Base-by-base conservation (phyloP, 495 filamentous ascomycete genomes). In the Penicillium verhagenii region DNA sequence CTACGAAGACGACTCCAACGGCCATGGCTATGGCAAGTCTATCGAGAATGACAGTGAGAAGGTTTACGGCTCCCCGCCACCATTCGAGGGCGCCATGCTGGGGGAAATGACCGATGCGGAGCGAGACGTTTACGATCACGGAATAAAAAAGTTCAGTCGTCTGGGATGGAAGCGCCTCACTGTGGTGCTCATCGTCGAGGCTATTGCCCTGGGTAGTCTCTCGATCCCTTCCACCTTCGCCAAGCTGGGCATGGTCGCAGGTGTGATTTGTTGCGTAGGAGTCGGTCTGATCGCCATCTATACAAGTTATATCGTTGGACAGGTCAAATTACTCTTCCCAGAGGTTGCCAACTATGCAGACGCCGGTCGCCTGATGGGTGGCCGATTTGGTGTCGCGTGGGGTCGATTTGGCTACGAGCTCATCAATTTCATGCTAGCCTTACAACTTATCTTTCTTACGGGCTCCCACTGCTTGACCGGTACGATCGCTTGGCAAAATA, bases 391-490 rank as follows among this genome's bases (percentile, higher is more conserved):
- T 1, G 33, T 6, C 14, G 14, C 13, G 33, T 79, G 82, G 67
- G 85, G 85, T n/a, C 69, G 56, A 35, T 75, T 80, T 44, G 86
- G 84, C 1, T 83, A 83, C 52, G 82, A 86, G 58, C 57, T 90
- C n/a, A 71, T 85, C 59, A 81, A 81, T 23, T 63, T 68, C 45
- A 83, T 83, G 68, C 82, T 86, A 53, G 68, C 77, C 10, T 60
- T 87, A 23, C 82, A 88, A 58, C 73, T 90, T 21, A 67, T 85
- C 23, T 88, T 91, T 68, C 79, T 88, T 47, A 84, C 86, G 53
- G 87, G 79, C 20, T 87, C 86, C 3, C 89, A 92, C 63, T 78
- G 87, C 53, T 68, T 90, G 43, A 87, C 85, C 0, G 88, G 88
- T 56, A 82, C 82, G 14, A 88, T 91, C 63, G 83, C 83, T 57